Conservation (phyloP, 1,139 yeast genomes). For the Kazachstania sp. region DNA sequence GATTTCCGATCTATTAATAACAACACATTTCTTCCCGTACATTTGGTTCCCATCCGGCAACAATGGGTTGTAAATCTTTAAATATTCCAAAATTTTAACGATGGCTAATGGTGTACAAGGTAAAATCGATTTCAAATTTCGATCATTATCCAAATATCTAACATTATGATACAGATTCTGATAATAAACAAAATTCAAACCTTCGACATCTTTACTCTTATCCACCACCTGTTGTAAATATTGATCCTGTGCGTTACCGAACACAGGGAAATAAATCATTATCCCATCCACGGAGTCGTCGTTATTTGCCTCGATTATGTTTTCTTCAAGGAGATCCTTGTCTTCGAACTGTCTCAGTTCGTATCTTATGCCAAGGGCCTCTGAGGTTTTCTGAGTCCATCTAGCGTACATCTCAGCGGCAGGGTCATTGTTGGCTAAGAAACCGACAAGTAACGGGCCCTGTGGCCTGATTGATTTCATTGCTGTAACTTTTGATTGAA, state of each 20-base stretch:
- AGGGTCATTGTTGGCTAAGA: slow-evolving; percentile 86
- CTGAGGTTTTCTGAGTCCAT: slow-evolving; percentile 91
- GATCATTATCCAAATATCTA: slow-evolving; percentile 63
- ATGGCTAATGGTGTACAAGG: slow-evolving; percentile 96
- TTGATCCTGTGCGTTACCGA: slow-evolving; percentile 90
- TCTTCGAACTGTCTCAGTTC: slow-evolving; percentile 60
- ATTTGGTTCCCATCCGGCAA: slow-evolving; percentile 83
- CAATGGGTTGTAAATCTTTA: slow-evolving; percentile 76
- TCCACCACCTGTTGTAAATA: slow-evolving; percentile 84
- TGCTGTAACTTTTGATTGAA: slow-evolving; percentile 46
- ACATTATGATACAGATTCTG: slow-evolving; percentile 91
- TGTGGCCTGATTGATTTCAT: slow-evolving; percentile 33
- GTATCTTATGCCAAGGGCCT: slow-evolving; percentile 74
- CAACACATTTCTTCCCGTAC: slow-evolving; percentile 83
- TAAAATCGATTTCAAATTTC: slow-evolving; percentile 71
- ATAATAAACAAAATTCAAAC: slow-evolving; percentile 80
- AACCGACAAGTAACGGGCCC: slow-evolving; percentile 74
- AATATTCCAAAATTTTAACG: slow-evolving; percentile 83
- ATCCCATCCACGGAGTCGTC: slow-evolving; percentile 79
- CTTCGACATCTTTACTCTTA: slow-evolving; percentile 89
- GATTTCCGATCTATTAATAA: slow-evolving; percentile 89
- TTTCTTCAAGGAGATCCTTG: slow-evolving; percentile 79
- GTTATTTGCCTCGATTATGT: slow-evolving; percentile 69
- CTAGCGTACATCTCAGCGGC: slow-evolving; percentile 93
- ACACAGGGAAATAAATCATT: slow-evolving; percentile 97